Evolutionary conservation across 1,284 basidiomycete genomes (phyloP).

Genomic region (Pyrrhoderma noxium): DNA sequence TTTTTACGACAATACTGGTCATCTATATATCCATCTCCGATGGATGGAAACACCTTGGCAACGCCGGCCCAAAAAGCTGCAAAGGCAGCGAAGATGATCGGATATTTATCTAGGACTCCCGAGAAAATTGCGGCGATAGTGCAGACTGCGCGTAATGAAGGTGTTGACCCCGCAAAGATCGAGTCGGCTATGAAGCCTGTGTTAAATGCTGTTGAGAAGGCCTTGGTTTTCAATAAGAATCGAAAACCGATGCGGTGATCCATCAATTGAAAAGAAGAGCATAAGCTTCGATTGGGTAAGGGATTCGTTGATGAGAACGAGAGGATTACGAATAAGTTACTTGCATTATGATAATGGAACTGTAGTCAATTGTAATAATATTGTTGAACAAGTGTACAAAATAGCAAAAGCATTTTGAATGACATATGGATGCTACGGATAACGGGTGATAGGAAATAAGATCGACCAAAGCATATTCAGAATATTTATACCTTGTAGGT

Average conservation of each 20-base stretch:
- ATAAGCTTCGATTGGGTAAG: neutral
- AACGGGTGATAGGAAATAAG: too few species aligned
- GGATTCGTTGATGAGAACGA: neutral
- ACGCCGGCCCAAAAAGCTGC: conserved; percentile 60
- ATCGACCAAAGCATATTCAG: too few species aligned
- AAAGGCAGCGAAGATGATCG: conserved; percentile 81
- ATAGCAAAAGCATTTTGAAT: neutral
- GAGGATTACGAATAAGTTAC: neutral
- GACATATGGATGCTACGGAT: neutral
- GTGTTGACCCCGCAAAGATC: conserved; percentile 58
- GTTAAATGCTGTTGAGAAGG: conserved; percentile 36
- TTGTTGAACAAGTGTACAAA: neutral
- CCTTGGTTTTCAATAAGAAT: conserved; percentile 25
- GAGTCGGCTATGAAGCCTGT: conserved; percentile 71
- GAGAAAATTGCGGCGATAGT: conserved; percentile 79
- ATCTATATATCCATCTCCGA: conserved; percentile 71
- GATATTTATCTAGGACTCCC: conserved; percentile 69
- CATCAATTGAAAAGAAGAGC: neutral
- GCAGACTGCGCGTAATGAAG: conserved; percentile 50
- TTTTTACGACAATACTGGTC: conserved; percentile 96
- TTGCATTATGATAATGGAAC: neutral
- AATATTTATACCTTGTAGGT: too few species aligned
- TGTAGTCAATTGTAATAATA: neutral
- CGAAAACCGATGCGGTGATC: conserved; percentile 12
- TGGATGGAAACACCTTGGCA: conserved; percentile 44